These are phyloP conservation scores for Croton laevigatus DNA, from an alignment of 441 rosid genomes.

Conservation along the genomic window DNA sequence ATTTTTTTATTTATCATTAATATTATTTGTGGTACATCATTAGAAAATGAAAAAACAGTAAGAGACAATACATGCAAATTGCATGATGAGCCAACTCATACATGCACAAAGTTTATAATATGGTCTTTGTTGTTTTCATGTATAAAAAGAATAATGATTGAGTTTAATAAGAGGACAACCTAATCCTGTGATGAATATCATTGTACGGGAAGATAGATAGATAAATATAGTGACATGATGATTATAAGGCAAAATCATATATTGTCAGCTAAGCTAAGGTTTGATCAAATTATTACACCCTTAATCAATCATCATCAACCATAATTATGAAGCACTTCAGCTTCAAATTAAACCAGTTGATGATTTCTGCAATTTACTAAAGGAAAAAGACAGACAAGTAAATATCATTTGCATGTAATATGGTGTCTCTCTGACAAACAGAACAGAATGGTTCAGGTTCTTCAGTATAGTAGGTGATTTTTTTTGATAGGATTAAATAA, in stretches of 20 bases:
- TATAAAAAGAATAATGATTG: background rate
- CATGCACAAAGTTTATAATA: background rate
- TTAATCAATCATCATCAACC: slow-evolving; percentile 1
- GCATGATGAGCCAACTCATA: background rate
- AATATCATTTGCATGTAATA: background rate
- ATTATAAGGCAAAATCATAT: slow-evolving; percentile 9
- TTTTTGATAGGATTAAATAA: too few relatives aligned
- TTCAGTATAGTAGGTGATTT: too few relatives aligned
- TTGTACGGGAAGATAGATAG: too few relatives aligned
- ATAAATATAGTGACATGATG: too few relatives aligned
- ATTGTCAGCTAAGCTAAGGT: background rate
- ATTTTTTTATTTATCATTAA: too few relatives aligned
- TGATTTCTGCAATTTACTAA: background rate
- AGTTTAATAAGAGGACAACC: background rate
- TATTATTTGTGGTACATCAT: too few relatives aligned
- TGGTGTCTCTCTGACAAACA: too few relatives aligned
- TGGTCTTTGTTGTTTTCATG: background rate
- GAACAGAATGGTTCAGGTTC: too few relatives aligned
- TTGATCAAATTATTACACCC: background rate
- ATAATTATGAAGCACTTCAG: background rate
- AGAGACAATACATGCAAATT: background rate
- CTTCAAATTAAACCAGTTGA: background rate
- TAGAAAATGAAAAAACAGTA: background rate
- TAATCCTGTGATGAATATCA: background rate
- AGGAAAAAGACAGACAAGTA: background rate